phyloP scores from a whole-genome alignment of 1,284 basidiomycete genomes.

The Boletus calvinii region DNA sequence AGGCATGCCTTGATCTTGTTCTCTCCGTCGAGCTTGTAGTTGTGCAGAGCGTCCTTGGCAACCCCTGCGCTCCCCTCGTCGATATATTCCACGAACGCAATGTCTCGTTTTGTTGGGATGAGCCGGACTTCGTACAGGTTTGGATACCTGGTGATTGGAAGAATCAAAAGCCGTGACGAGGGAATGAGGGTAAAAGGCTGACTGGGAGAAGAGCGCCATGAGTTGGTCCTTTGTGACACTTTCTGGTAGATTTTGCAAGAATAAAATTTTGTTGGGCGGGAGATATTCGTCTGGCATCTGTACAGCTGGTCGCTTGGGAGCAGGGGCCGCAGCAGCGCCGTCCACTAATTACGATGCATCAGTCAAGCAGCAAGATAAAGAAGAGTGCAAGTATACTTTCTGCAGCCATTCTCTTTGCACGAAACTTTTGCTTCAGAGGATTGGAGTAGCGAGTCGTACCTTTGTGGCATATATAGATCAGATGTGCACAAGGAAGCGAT shows the following conservation, averaged over 20 bases:
- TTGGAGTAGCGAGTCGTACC: constrained; percentile 83
- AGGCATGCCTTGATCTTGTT: constrained; percentile 87
- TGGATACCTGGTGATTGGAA: constrained; percentile 63
- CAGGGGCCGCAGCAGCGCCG: constrained; percentile 61
- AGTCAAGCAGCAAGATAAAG: constrained; percentile 9
- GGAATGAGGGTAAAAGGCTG: constrained; percentile 28
- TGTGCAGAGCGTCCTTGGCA: constrained; percentile 93
- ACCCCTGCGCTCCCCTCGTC: constrained; percentile 88
- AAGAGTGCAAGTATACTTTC: constrained; percentile 52
- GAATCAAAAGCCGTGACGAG: constrained; percentile 7
- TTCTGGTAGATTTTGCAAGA: constrained; percentile 96
- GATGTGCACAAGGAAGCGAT: constrained; percentile 17
- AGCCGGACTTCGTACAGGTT: constrained; percentile 94
- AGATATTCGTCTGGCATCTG: constrained; percentile 99
- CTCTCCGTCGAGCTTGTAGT: constrained; percentile 93
- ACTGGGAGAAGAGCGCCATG: constrained; percentile 86
- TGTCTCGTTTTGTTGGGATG: constrained; percentile 93
- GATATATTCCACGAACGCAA: constrained; percentile 93
- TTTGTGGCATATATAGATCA: constrained; percentile 33
- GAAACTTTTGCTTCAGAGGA: constrained; percentile 81
- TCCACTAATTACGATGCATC: constrained; percentile 52
- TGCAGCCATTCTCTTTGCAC: constrained; percentile 74
- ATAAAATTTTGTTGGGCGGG: constrained; percentile 98
- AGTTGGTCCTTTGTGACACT: constrained; percentile 88
- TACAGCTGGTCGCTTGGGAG: constrained; percentile 75